Base-by-base conservation (phyloP, 2,329 filamentous ascomycete species). In the Teratosphaeria pseudoeucalypti region DNA sequence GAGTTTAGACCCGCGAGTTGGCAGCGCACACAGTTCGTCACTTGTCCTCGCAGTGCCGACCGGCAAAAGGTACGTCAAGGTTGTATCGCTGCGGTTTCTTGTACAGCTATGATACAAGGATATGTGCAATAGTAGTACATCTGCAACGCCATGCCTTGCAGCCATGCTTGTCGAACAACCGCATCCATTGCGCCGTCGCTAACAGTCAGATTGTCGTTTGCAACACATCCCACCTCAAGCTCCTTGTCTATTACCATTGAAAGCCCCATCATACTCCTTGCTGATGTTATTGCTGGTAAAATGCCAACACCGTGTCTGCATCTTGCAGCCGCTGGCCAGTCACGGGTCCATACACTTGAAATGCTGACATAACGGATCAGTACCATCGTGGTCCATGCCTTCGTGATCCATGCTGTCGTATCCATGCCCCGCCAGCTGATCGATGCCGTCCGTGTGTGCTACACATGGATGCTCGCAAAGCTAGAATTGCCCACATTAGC, bases 401-500 rank as follows among this genome's bases (percentile, higher is more conserved):
- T 64, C 64, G 59, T 68, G 66, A 67, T 61, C 64, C 61, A 71
- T 71, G 66, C 53, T 54, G 53, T 37, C 53, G 53, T 54, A 54
- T 54, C 53, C 53, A 54, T 54, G 53, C 68, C 67, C 65, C 60
- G 63, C 65, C 66, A 64, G 65, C 69, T 65, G 64, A 63, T 62
- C 65, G 64, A 32, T 61, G 68, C 65, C 64, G 62, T 61, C 65
- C 66, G 61, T 66, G 68, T 65, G 67, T 71, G 59, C 70, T 72
- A 72, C 65, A 71, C 69, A 70, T 71, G 68, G 66, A 71, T 66
- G 66, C 66, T 65, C 66, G 68, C 65, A 69, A 72, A 70, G 70
- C 70, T 61, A 62, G 49, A 56, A 54, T 57, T 72, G 66, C 63
- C 69, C 60, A 67, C 63, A 66, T 70, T 67, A 71, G 67, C 68